Evolutionary conservation across 2,329 filamentous ascomycete species (phyloP), one percentile per base, ranked within the genome.

Genomic region (Exutisphaerella laricina): DNA sequence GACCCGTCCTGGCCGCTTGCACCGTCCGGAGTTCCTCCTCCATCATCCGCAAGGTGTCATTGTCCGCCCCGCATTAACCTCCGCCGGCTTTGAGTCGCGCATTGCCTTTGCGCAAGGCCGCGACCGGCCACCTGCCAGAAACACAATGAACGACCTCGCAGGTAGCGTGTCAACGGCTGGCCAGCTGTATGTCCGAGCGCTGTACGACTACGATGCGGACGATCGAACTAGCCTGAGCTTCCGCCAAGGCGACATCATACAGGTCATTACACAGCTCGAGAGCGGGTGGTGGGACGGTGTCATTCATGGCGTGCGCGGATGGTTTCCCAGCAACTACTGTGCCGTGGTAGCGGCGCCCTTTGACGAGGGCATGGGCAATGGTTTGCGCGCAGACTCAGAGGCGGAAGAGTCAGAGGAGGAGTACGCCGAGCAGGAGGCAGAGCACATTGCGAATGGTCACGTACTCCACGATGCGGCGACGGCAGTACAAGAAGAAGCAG

Each of bases 281-380:
- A 97, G 89, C 60, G 92, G 92, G 43, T 98, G 92, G 92, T 98
- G 92, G 92, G 92, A 98, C 70, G 92, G 92, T 36, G 88, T 98
- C 43, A 95, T 98, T 64, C 92, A 96, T 60, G 88, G 89, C 46
- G 85, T 95, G 56, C 83, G 92, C 63, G 92, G 92, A 64, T 98
- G 92, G 92, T 98, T 98, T 66, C 92, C 92, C 26, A 97, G 90
- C 74, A 98, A 98, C 67, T 98, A 98, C 70, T 97, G 92, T 70
- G 82, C 88, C 54, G 80, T 92, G 51, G 84, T 97, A 57, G 78
- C 80, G 46, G 82, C 80, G 56, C 77, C 84, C 38, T 84, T 87
- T 56, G 85, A 94, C 50, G 72, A 84, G 30, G 75, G 78, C 30
- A 56, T 82, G 48, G 72, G 84, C 21, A 74, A 75, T 22, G 81